Evolutionary conservation across 2,329 filamentous ascomycete species (phyloP).

Genomic region (Alternaria tenuissima): DNA sequence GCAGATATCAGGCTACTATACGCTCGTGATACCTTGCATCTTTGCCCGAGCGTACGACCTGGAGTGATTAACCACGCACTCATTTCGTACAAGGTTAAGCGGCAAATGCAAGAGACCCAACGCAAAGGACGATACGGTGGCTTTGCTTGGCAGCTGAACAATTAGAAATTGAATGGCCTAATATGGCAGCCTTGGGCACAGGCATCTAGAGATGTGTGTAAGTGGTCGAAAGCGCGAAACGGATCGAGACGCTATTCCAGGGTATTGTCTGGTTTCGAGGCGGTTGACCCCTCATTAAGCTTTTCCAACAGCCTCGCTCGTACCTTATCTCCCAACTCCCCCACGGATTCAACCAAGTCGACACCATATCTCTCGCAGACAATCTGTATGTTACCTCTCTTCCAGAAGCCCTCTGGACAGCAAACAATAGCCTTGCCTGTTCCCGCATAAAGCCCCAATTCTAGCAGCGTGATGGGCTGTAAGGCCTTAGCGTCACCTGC

Average conservation of each 20-base stretch:
- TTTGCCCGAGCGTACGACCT: not conserved
- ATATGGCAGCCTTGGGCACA: not conserved
- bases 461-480: slow-evolving; percentile 66
- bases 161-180: not conserved
- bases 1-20: not conserved
- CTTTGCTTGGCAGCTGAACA: slow-evolving; percentile 16
- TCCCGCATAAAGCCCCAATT: slow-evolving; percentile 64
- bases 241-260: not conserved
- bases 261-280: not conserved
- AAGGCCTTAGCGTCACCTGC: slow-evolving; percentile 53
- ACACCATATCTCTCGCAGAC: slow-evolving; percentile 59
- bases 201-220: not conserved
- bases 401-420: slow-evolving; percentile 63
- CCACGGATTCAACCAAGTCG: slow-evolving; percentile 54
- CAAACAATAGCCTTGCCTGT: slow-evolving; percentile 60
- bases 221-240: not conserved
- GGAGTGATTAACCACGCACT: not conserved
- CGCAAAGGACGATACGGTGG: slow-evolving; percentile 3
- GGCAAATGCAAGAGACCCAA: not conserved
- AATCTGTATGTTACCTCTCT: slow-evolving; percentile 69
- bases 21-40: not conserved
- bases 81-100: not conserved
- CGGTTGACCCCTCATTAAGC: slow-evolving; percentile 1
- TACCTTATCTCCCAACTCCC: slow-evolving; percentile 52
- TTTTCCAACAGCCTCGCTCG: slow-evolving; percentile 24